Evolutionary conservation across 164 flowering plant genomes (phyloP).

Genomic region (Cinnamomum chago): DNA sequence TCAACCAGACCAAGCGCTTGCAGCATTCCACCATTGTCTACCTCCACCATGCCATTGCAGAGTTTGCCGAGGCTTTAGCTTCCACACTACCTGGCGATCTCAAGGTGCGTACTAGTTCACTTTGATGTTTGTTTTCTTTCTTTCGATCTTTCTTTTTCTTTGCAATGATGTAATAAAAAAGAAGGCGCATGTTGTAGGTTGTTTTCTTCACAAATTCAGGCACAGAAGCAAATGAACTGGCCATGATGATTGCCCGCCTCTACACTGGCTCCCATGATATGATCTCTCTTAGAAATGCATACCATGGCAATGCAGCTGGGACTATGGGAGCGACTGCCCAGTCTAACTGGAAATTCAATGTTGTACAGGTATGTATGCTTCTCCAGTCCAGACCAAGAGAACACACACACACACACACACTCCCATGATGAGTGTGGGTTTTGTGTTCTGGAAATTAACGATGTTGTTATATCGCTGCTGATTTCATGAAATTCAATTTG

Average conservation of each 20-base stretch:
- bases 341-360: slow-evolving; percentile 71
- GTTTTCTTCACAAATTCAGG: slow-evolving; percentile 94
- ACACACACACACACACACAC: too few relatives aligned
- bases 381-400: not conserved
- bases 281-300: slow-evolving; percentile 74
- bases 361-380: slow-evolving; percentile 60
- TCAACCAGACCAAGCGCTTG: slow-evolving; percentile 51
- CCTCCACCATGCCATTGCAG: slow-evolving; percentile 68
- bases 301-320: slow-evolving; percentile 91
- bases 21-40: slow-evolving; percentile 89
- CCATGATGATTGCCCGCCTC: slow-evolving; percentile 79
- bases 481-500: not conserved
- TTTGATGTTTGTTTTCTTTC: not conserved
- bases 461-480: too few relatives aligned
- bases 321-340: slow-evolving; percentile 95
- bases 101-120: slow-evolving; percentile 37
- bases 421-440: too few relatives aligned
- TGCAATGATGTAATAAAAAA: not conserved
- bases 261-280: slow-evolving; percentile 81
- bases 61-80: slow-evolving; percentile 91
- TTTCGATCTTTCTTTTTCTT: not conserved
- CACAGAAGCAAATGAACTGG: slow-evolving; percentile 97
- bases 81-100: slow-evolving; percentile 83
- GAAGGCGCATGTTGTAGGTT: slow-evolving; percentile 38
- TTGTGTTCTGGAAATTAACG: too few relatives aligned